Evolutionary conservation across 331 rosid genomes (phyloP).

Genomic region (Prunus yedoensis): DNA sequence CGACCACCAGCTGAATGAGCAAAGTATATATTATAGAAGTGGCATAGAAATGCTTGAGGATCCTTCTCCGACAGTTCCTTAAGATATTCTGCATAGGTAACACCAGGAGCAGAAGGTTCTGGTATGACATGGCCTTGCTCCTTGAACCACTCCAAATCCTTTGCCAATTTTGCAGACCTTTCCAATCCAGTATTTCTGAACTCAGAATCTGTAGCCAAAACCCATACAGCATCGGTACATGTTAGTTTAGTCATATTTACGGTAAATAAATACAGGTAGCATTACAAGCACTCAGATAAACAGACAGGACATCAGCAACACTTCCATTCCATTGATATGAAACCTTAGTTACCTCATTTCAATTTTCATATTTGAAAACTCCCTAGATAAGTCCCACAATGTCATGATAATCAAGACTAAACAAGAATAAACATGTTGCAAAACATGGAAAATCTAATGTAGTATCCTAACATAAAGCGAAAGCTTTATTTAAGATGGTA

Average conservation of each 20-base stretch:
- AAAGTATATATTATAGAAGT: slow-evolving; percentile 90
- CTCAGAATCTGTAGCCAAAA: slow-evolving; percentile 63
- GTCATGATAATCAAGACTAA: not conserved
- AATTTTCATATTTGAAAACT: not conserved
- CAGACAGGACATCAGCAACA: not conserved
- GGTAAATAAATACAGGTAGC: not conserved
- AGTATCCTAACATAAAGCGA: not conserved
- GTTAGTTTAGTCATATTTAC: not conserved
- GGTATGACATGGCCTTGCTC: slow-evolving; percentile 84
- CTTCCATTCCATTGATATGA: not conserved
- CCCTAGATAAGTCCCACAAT: not conserved
- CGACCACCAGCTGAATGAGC: slow-evolving; percentile 99
- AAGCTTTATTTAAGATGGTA: not conserved
- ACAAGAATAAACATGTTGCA: not conserved
- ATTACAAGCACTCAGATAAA: not conserved
- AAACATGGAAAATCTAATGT: too few relatives aligned
- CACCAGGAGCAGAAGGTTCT: slow-evolving; percentile 83
- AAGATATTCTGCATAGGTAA: slow-evolving; percentile 66
- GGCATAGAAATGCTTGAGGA: slow-evolving; percentile 94
- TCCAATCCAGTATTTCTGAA: slow-evolving; percentile 90
- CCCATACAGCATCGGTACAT: not conserved
- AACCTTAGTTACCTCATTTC: not conserved
- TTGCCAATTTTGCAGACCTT: slow-evolving; percentile 77
- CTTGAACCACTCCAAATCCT: slow-evolving; percentile 95
- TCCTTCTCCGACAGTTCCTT: slow-evolving; percentile 69